Conservation (phyloP, 1,284 basidiomycete genomes). For the Malassezia japonica region DNA sequence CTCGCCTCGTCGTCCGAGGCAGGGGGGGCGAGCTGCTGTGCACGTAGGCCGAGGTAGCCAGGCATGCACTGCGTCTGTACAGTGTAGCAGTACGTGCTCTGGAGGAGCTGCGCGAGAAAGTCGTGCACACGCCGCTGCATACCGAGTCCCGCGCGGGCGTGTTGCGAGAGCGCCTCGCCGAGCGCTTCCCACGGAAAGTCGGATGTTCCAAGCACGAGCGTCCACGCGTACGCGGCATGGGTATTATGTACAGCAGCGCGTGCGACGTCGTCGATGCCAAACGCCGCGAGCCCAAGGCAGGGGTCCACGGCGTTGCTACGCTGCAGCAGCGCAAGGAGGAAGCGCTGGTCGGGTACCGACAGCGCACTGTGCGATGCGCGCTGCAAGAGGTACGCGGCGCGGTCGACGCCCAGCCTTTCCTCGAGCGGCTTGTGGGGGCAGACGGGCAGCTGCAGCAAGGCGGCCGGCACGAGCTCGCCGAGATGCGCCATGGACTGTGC, state of each 20-base stretch:
- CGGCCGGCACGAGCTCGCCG: background rate
- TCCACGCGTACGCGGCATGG: conserved; percentile 2
- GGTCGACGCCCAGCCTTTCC: background rate
- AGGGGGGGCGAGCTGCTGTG: background rate
- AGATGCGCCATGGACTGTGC: background rate
- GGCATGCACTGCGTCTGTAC: conserved; percentile 6
- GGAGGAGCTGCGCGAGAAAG: background rate
- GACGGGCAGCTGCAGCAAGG: background rate
- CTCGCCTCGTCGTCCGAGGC: background rate
- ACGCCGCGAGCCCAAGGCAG: background rate
- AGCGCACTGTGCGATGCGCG: background rate
- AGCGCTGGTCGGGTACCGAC: background rate
- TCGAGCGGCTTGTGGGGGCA: background rate
- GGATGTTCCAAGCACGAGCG: background rate
- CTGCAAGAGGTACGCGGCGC: background rate
- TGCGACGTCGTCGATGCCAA: background rate
- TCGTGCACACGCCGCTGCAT: background rate
- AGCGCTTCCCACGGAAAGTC: conserved; percentile 9
- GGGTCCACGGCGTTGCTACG: background rate
- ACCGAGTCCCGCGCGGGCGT: background rate
- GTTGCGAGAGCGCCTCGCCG: background rate
- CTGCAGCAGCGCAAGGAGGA: background rate
- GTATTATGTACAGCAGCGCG: background rate
- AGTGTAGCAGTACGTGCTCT: background rate
- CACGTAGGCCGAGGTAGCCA: conserved; percentile 4